Evolutionary conservation across 1,284 basidiomycete species (phyloP), one percentile per base, ranked within the genome.

Genomic region (Mycena citricolor): DNA sequence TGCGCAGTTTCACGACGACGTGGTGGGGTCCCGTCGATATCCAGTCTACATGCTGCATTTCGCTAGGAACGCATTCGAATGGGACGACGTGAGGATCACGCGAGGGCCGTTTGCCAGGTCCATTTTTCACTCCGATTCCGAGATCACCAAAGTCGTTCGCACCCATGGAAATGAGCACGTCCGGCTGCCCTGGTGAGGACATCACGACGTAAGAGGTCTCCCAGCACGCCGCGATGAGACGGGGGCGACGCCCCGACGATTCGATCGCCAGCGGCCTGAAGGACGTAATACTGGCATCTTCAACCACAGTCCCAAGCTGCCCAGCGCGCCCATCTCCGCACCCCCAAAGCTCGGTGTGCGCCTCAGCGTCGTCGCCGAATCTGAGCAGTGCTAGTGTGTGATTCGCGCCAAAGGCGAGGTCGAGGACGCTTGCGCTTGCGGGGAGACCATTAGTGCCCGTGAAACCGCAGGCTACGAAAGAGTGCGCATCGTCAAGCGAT

Each of bases 111-210:
- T 54, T 54, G 13, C 42, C 44, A n/a, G n/a, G n/a, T 23, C 25
- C 32, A 32, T 36, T 47, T 4, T 54, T 42, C 10, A 55, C 55
- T 2, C 76, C 79, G 29, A 74, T 57, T 1, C 88, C 91, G 24
- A 91, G 72, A 58, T 86, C 83, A 4, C 89, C 89, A 59, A 84
- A 92, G 61, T 92, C 90, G 61, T 94, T 76, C 1, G 82, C 76
- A 0, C 92, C 92, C 69, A 90, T 80, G 0, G 90, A 81, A 21
- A 94, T 58, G n/a, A 94, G 55, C 2, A 83, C 59, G 56, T 94
- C 88, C 28, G 53, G 61, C 25, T 58, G 57, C 16, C 58, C 66
- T 8, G 61, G 52, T 31, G 57, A 59, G 14, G 70, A 67, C 4
- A 85, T 57, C 7, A 79, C 82, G 29, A 90, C 66, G 59, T 86